Conservation (phyloP, 805 yeast genomes). For the Nakazawaea ernobii region DNA sequence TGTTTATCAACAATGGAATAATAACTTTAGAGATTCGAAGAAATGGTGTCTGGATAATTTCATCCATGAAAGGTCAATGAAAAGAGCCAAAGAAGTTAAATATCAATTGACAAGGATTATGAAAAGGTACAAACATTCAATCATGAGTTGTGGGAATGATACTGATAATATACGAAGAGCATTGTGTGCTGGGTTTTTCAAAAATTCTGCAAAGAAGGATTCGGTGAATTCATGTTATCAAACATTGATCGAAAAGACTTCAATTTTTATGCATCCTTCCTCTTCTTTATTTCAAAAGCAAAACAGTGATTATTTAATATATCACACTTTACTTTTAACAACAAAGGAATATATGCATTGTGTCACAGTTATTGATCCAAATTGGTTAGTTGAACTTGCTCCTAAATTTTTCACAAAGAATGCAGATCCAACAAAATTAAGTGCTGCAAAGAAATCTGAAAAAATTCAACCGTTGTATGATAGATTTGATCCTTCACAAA, state of each 20-base stretch:
- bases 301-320: constrained; percentile 70
- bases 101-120: constrained; percentile 60
- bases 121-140: constrained; percentile 38
- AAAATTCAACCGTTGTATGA: constrained; percentile 72
- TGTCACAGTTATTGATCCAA: constrained; percentile 73
- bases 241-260: constrained; percentile 60
- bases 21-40: constrained; percentile 40
- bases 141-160: constrained; percentile 48
- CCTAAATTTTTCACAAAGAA: constrained; percentile 64
- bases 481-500: constrained; percentile 51
- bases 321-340: constrained; percentile 77
- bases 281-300: constrained; percentile 53
- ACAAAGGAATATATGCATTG: constrained; percentile 90
- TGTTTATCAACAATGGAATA: constrained; percentile 75
- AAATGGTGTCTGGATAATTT: constrained; percentile 79
- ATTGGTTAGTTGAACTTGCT: constrained; percentile 68
- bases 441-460: constrained; percentile 49
- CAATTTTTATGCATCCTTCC: constrained; percentile 84
- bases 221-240: constrained; percentile 48
- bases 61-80: constrained; percentile 72
- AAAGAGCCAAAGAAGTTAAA: constrained; percentile 74
- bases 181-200: constrained; percentile 62
- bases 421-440: constrained; percentile 43
- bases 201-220: constrained; percentile 61
- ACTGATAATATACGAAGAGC: constrained; percentile 55